phyloP scores from a whole-genome alignment of 2,329 filamentous ascomycete genomes.

The Coniochaeta sp. region DNA sequence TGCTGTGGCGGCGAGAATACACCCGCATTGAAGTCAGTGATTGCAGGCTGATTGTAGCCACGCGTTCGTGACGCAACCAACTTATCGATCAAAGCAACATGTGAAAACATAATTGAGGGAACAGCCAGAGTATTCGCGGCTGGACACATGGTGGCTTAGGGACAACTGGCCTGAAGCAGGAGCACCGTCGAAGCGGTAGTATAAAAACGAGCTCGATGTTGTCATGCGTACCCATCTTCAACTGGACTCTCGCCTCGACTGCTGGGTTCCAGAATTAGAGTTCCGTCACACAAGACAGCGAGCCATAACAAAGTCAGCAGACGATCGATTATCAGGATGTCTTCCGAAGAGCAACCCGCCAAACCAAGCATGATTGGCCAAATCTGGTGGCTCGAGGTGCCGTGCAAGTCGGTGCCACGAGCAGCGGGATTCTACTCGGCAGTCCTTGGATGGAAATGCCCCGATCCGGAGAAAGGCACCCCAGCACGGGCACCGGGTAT shows the following conservation, averaged over 20 bases:
- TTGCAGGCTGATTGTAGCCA: not conserved
- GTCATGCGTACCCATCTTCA: not conserved
- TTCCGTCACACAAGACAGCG: not conserved
- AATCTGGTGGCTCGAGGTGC: constrained; percentile 31
- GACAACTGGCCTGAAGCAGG: not conserved
- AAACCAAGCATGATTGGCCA: constrained; percentile 15
- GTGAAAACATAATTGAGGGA: not conserved
- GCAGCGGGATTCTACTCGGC: constrained; percentile 29
- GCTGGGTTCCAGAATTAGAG: not conserved
- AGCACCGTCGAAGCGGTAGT: not conserved
- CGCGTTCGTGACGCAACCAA: not conserved
- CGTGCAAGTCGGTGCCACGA: constrained; percentile 24
- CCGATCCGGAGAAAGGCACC: constrained; percentile 5
- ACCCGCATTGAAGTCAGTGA: not conserved
- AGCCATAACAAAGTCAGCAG: not conserved
- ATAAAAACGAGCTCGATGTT: not conserved
- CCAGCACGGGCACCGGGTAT: constrained; percentile 13
- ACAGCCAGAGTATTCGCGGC: not conserved
- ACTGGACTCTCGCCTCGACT: not conserved
- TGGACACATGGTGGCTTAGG: not conserved
- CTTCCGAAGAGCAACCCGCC: not conserved
- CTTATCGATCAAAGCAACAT: not conserved
- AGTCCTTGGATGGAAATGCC: constrained; percentile 25
- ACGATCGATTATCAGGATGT: not conserved
- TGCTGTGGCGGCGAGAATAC: not conserved